Base-by-base conservation (phyloP, 345 rosid species). In the Salix dunnii region DNA sequence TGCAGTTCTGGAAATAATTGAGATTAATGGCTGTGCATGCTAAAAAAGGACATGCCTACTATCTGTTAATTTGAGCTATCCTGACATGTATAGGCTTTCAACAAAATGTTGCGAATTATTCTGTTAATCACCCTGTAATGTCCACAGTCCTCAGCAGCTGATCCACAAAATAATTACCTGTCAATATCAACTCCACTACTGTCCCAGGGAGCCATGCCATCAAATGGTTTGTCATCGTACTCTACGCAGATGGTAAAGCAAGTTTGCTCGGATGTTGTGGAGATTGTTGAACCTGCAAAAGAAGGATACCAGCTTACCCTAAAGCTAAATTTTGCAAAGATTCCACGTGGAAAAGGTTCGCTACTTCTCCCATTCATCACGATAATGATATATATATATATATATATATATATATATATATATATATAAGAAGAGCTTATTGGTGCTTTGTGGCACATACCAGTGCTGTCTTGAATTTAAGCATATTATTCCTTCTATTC, bases 291-390 rank as follows among this genome's bases (percentile, higher is more conserved):
- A 80, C 97, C 97, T 27, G 82, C 95, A 71, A 74, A 78, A 79
- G 84, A 90, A 81, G 97, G 99, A 80, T 95, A 92, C 80, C 97
- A 92, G 77, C 86, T 95, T 74, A 91, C 97, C 72, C 87, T 95
- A 63, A 80, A 76, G 78, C 83, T 95, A 43, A 61, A 90, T 72
- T 84, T 94, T 70, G 64, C 84, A 27, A 89, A 82, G 83, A 86
- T 92, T 71, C 93, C 93, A 18, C 82, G 28, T 60, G 85, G 86
- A 48, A 91, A 91, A 89, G 97, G 97, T 89, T 73, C 27, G 71
- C 61, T 25, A 27, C 68, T 82, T 38, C 80, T 77, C 42, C 31
- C 38, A 21, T 27, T 74, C 11, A 71, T 31, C 74, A 33, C 13
- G 12, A n/a, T 7, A n/a, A n/a, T 8, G 8, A 53, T 18, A 53